Conservation (phyloP, 495 filamentous ascomycete species). For the Neohortaea acidophila region DNA sequence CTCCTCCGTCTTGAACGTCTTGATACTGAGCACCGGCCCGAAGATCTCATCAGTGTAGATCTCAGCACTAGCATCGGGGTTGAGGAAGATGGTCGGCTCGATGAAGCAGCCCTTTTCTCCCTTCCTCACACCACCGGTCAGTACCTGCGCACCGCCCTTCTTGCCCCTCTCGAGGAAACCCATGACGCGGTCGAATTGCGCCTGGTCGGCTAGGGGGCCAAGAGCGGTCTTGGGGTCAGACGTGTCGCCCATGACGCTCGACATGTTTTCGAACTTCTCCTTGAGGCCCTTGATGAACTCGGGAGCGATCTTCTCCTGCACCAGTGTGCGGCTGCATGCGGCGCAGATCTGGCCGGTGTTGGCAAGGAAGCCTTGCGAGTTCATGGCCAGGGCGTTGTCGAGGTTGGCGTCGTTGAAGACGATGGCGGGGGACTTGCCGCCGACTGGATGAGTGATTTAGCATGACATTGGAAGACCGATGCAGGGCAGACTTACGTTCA, state of each 20-base stretch:
- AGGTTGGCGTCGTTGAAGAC: conserved; percentile 23
- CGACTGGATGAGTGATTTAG: too few species aligned
- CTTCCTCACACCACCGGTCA: conserved; percentile 71
- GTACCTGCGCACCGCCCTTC: conserved; percentile 70
- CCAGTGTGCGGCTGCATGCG: conserved; percentile 16
- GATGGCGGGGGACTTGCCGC: conserved; percentile 22
- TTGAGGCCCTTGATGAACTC: conserved; percentile 20
- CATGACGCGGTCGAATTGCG: conserved; percentile 22
- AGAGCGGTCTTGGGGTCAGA: conserved; percentile 13
- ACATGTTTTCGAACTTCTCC: conserved; percentile 16
- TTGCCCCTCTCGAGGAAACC: conserved; percentile 58
- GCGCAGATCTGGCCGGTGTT: conserved; percentile 14
- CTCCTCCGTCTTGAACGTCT: conserved; percentile 83
- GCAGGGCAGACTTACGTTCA: too few species aligned
- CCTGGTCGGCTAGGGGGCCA: conserved; percentile 20
- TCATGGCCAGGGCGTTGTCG: conserved; percentile 16
- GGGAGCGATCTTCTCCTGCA: conserved; percentile 19
- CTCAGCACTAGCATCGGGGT: conserved; percentile 81
- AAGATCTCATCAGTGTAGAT: conserved; percentile 99
- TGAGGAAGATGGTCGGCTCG: conserved; percentile 89
- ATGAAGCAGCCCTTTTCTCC: conserved; percentile 93
- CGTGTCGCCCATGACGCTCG: conserved; percentile 11
- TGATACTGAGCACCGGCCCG: conserved; percentile 80
- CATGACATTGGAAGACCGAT: too few species aligned
- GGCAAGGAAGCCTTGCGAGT: conserved; percentile 10